Evolutionary conservation across 2,329 filamentous ascomycete genomes (phyloP), one percentile per base, ranked within the genome.

Genomic region (Aspergillus udagawae): DNA sequence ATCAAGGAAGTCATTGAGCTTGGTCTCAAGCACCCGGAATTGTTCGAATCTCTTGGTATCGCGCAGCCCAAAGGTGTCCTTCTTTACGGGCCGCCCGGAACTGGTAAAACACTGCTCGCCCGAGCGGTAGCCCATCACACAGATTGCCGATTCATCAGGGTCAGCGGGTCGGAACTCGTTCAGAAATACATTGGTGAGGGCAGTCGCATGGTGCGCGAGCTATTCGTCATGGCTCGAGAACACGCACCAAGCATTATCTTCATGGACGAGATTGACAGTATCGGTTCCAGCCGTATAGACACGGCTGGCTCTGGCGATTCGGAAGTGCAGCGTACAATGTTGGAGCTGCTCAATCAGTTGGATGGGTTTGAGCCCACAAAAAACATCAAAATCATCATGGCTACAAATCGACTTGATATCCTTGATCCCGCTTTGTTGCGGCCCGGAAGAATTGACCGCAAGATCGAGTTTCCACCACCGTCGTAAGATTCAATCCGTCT

Each of bases 331-430:
- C 88, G 94, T 70, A 99, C 94, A 50, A 99, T 99, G 94, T 79
- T 99, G 78, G 94, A 99, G 77, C 82, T 99, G 59, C 86, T 99
- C 64, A 99, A 99, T 80, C 94, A 99, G 81, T 85, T 99, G 59
- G 94, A 99, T 73, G 94, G 94, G 52, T 99, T 99, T 77, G 94
- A 97, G 78, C 94, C 94, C 5, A 97, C 93, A 49, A 99, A 99
- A 82, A 97, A 97, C 79, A 99, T 99, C 86, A 99, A 99, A 79
- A 91, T 99, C 75, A 96, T 99, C 79, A 99, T 99, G 93, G 94
- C 94, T 54, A 99, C 94, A 51, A 99, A 99, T 78, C 90, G 94
- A 73, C 85, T 99, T 63, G 94, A 99, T 70, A 97, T 99, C 63
- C 85, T 99, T 49, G 94, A 99, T 74, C 94, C 94, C 2, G 94